A percentile compares a stretch with the other conserved stretches of the same genome.
phyloP scores from a whole-genome alignment of 1,284 basidiomycete species.

The Megacollybia platyphylla region DNA sequence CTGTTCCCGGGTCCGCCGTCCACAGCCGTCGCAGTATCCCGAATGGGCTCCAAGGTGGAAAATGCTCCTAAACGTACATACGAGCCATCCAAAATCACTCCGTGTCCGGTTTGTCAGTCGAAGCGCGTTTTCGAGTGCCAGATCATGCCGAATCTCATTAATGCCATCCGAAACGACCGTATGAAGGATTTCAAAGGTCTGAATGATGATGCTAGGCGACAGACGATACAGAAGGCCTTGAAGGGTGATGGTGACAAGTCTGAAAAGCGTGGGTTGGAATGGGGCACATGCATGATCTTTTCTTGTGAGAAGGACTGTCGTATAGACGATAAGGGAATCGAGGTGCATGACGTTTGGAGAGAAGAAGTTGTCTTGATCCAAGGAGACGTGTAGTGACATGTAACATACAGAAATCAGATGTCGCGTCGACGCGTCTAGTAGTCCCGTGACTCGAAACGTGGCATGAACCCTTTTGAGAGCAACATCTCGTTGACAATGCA shows the following conservation, averaged over 20 bases:
- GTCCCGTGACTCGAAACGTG: no score
- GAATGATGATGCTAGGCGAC: slow-evolving; percentile 47
- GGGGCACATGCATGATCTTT: slow-evolving; percentile 76
- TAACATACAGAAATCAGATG: no score
- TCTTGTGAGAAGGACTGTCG: slow-evolving; percentile 68
- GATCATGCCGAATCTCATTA: slow-evolving; percentile 80
- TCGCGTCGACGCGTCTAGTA: no score
- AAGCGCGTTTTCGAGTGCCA: slow-evolving; percentile 72
- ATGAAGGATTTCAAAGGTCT: slow-evolving; percentile 18
- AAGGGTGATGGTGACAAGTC: slow-evolving; percentile 23
- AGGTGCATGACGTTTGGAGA: slow-evolving; percentile 43
- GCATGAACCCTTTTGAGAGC: slow-evolving; percentile 57
- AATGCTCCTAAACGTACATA: slow-evolving; percentile 36
- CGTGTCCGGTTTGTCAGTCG: slow-evolving; percentile 48
- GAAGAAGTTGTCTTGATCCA: neutral
- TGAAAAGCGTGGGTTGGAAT: slow-evolving; percentile 55
- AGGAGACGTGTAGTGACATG: neutral
- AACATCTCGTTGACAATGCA: slow-evolving; percentile 46
- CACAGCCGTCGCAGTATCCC: slow-evolving; percentile 37
- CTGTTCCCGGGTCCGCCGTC: slow-evolving; percentile 50
- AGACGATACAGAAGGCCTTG: slow-evolving; percentile 37
- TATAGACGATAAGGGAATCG: slow-evolving; percentile 22
- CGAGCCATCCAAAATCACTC: slow-evolving; percentile 29
- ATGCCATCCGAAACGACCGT: slow-evolving; percentile 33
- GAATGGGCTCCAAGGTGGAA: slow-evolving; percentile 42